phyloP scores from a whole-genome alignment of 2,329 filamentous ascomycete species.

The Stenocarpella maydis region DNA sequence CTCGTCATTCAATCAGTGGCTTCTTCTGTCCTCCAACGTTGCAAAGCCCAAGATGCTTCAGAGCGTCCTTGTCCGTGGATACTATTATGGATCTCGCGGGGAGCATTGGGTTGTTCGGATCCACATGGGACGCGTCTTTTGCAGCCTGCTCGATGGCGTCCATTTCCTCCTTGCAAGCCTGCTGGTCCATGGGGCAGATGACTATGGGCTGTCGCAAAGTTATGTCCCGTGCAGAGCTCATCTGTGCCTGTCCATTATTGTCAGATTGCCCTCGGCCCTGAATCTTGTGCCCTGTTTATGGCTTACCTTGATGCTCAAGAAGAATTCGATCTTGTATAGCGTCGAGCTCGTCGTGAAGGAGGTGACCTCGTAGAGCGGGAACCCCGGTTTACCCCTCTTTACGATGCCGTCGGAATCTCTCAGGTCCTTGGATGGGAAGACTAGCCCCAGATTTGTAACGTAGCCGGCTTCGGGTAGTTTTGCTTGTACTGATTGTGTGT shows the following conservation, averaged over 20 bases:
- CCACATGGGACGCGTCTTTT: slow-evolving; percentile 87
- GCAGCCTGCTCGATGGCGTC: slow-evolving; percentile 96
- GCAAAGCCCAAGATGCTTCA: slow-evolving; percentile 69
- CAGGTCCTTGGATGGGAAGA: slow-evolving; percentile 89
- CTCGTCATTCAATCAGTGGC: slow-evolving; percentile 67
- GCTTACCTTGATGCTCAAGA: slow-evolving; percentile 86
- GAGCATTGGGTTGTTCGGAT: slow-evolving; percentile 91
- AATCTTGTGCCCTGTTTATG: background rate
- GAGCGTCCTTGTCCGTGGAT: slow-evolving; percentile 74
- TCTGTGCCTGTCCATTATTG: slow-evolving; percentile 70
- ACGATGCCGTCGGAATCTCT: slow-evolving; percentile 88
- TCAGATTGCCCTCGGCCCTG: slow-evolving; percentile 5
- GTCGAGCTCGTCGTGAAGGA: slow-evolving; percentile 95
- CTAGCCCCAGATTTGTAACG: slow-evolving; percentile 88
- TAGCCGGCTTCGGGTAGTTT: slow-evolving; percentile 92
- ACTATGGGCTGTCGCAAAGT: slow-evolving; percentile 90
- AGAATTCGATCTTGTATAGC: slow-evolving; percentile 98
- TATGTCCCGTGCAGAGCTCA: slow-evolving; percentile 89
- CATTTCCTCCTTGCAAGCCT: slow-evolving; percentile 98
- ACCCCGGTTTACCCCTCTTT: slow-evolving; percentile 83
- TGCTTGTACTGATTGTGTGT: slow-evolving; percentile 80
- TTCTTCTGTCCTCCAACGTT: slow-evolving; percentile 71
- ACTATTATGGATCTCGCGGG: slow-evolving; percentile 84
- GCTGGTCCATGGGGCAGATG: slow-evolving; percentile 93
- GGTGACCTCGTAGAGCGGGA: slow-evolving; percentile 86